Evolutionary conservation across 805 yeast genomes (phyloP).

Genomic region (Yarrowia phangngaensis): DNA sequence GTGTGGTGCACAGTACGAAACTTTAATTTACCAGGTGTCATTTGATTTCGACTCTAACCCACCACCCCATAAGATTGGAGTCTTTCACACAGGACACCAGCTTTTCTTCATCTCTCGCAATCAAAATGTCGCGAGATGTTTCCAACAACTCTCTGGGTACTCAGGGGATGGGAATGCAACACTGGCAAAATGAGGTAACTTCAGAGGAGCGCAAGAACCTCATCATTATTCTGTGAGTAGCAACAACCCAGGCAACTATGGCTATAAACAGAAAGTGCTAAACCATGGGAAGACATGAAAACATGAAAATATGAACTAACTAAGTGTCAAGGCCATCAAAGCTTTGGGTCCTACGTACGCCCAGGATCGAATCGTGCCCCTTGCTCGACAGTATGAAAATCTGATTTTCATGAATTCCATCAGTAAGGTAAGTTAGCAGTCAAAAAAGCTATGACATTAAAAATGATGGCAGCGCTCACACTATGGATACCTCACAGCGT

Average conservation of each 20-base stretch:
- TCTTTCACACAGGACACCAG: too few species aligned
- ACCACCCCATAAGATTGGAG: conserved; percentile 9
- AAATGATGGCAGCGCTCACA: background rate
- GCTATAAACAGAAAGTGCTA: too few species aligned
- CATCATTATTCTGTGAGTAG: conserved; percentile 34
- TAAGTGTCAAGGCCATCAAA: conserved; percentile 33
- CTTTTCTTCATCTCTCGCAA: too few species aligned
- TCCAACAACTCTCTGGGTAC: conserved; percentile 29
- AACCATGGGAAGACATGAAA: too few species aligned
- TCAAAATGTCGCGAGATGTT: conserved; percentile 22
- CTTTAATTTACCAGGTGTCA: too few species aligned
- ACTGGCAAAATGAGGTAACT: conserved; percentile 31
- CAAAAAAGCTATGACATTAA: background rate
- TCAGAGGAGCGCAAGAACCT: conserved; percentile 34
- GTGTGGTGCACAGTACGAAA: too few species aligned
- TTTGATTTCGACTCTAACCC: too few species aligned
- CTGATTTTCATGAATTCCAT: conserved; percentile 35
- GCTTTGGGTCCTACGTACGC: conserved; percentile 34
- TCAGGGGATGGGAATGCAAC: conserved; percentile 25
- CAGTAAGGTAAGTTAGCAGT: conserved; percentile 34
- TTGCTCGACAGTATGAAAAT: conserved; percentile 39
- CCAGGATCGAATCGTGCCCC: conserved; percentile 35
- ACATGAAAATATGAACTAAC: conserved; percentile 1
- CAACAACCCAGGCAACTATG: too few species aligned
- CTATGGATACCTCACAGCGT: background rate